These are phyloP conservation scores for Leccinum subgranulosum DNA, from an alignment of 768 basidiomycete genomes.

Conservation along the genomic window DNA sequence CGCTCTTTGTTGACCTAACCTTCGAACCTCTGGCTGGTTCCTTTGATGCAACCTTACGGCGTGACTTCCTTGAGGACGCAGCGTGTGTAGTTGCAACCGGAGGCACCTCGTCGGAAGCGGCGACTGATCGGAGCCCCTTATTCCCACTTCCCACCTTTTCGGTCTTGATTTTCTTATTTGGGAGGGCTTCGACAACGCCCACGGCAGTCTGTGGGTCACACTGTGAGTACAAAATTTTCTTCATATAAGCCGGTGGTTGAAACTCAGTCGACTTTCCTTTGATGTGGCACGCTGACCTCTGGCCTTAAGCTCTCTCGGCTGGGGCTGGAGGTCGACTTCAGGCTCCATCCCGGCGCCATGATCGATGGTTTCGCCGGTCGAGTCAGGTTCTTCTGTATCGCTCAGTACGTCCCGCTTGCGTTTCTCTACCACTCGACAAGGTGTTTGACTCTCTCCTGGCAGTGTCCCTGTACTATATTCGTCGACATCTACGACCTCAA, in stretches of 20 bases:
- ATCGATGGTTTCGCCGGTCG: too few relatives aligned
- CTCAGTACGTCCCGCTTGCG: not conserved
- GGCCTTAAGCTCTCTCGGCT: not conserved
- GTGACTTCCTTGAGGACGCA: not conserved
- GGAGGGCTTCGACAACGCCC: not conserved
- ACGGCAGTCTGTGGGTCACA: not conserved
- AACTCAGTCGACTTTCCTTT: not conserved
- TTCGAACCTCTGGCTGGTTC: not conserved
- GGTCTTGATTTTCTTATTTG: not conserved
- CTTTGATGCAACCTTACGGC: not conserved
- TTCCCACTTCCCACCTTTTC: not conserved
- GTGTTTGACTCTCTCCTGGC: not conserved
- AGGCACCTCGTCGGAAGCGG: not conserved
- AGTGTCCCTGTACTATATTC: not conserved
- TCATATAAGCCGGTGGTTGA: not conserved
- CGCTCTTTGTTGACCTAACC: not conserved
- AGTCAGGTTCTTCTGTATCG: not conserved
- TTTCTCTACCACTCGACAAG: not conserved
- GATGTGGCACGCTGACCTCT: not conserved
- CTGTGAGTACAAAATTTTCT: not conserved
- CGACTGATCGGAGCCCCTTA: not conserved
- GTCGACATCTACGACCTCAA: not conserved
- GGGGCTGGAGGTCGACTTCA: not conserved
- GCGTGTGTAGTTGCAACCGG: not conserved
- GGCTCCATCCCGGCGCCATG: not conserved